phyloP scores from a whole-genome alignment of 768 basidiomycete genomes.

The Suillus bovinus region DNA sequence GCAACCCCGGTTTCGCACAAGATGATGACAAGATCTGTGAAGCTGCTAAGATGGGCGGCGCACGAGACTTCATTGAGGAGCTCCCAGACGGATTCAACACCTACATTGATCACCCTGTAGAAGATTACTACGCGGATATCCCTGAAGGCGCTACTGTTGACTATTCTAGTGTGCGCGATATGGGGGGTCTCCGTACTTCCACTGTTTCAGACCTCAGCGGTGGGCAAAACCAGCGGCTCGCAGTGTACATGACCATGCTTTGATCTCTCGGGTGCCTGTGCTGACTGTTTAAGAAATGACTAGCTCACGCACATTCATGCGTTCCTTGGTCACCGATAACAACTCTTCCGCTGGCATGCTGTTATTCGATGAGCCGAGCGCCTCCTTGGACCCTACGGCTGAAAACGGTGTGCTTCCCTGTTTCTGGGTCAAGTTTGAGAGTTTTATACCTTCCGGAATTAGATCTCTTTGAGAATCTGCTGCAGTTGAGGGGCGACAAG shows the following conservation, averaged over 20 bases:
- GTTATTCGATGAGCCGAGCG: constrained; percentile 73
- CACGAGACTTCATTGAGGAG: constrained; percentile 59
- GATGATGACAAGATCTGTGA: constrained; percentile 58
- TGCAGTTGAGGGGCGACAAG: constrained; percentile 65
- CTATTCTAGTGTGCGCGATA: constrained; percentile 43
- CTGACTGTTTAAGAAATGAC: background rate
- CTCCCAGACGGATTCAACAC: constrained; percentile 70
- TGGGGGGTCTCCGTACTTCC: constrained; percentile 42
- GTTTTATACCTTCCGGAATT: background rate
- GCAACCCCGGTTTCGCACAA: constrained; percentile 54
- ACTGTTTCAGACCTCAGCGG: constrained; percentile 50
- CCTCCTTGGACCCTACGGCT: constrained; percentile 71
- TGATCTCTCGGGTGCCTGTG: background rate
- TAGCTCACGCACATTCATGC: constrained; percentile 72
- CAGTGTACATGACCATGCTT: constrained; percentile 44
- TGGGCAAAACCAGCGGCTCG: constrained; percentile 74
- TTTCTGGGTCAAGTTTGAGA: background rate
- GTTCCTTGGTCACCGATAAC: constrained; percentile 47
- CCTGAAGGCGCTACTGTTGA: constrained; percentile 68
- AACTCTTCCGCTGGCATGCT: constrained; percentile 54
- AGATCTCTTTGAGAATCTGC: constrained; percentile 72
- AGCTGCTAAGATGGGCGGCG: constrained; percentile 72
- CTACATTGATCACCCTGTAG: constrained; percentile 72
- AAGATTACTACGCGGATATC: constrained; percentile 57
- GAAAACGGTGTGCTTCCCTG: constrained; percentile 54